Percentiles rank a stretch among this genome's conserved stretches.
phyloP scores from a whole-genome alignment of 1,284 basidiomycete genomes.

The Moniliophthora roreri region DNA sequence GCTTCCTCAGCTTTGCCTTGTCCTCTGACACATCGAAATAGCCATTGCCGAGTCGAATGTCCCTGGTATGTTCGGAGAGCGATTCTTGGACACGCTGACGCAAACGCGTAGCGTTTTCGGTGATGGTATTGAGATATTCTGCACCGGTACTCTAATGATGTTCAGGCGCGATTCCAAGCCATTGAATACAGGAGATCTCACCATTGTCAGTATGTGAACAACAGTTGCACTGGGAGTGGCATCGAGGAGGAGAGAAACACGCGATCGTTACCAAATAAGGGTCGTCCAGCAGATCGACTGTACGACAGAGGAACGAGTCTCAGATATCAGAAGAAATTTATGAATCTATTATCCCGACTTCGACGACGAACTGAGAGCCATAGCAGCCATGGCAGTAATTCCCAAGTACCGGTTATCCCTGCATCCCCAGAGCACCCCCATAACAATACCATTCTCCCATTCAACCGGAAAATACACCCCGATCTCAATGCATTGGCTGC shows the following conservation, averaged over 20 bases:
- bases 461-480: background rate
- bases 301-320: too few species aligned
- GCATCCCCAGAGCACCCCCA: too few species aligned
- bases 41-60: conserved; percentile 57
- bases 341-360: too few species aligned
- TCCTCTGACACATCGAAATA: conserved; percentile 74
- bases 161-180: background rate
- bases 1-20: conserved; percentile 73
- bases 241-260: too few species aligned
- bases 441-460: too few species aligned
- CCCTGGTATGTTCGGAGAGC: conserved; percentile 75
- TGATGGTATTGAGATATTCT: conserved; percentile 64
- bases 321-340: too few species aligned
- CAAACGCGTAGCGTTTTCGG: conserved; percentile 78
- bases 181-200: background rate
- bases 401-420: too few species aligned
- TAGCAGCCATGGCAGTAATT: too few species aligned
- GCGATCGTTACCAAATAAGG: too few species aligned
- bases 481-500: conserved; percentile 2
- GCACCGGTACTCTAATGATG: background rate
- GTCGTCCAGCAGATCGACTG: too few species aligned
- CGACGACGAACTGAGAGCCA: too few species aligned
- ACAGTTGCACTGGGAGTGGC: too few species aligned
- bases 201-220: background rate
- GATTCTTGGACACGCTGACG: conserved; percentile 80